These are phyloP conservation scores for Colletotrichum tanaceti DNA, from an alignment of 2,329 filamentous ascomycete species.

Conservation along the genomic window DNA sequence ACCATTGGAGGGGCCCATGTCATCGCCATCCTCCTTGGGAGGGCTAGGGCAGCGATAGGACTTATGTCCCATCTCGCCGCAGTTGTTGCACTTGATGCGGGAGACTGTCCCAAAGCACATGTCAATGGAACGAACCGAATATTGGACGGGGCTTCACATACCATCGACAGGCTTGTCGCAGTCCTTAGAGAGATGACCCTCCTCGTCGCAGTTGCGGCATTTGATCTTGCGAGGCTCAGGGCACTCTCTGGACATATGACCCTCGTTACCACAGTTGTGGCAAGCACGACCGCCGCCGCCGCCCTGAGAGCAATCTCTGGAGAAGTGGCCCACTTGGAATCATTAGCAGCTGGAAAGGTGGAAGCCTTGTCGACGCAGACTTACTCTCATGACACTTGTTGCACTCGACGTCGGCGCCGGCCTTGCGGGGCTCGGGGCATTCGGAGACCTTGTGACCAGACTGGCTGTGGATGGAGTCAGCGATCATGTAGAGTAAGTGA, in stretches of 20 bases:
- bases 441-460: slow-evolving; percentile 63
- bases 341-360: neutral
- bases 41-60: slow-evolving; percentile 54
- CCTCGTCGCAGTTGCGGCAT: slow-evolving; percentile 71
- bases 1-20: slow-evolving; percentile 28
- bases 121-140: slow-evolving; percentile 42
- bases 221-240: slow-evolving; percentile 60
- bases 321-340: slow-evolving; percentile 67
- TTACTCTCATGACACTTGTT: slow-evolving; percentile 72
- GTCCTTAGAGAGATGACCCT: slow-evolving; percentile 71
- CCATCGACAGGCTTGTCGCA: slow-evolving; percentile 70
- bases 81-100: slow-evolving; percentile 70
- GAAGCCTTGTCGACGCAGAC: slow-evolving; percentile 42
- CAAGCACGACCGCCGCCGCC: slow-evolving; percentile 66
- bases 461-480: slow-evolving; percentile 51
- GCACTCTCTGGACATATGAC: slow-evolving; percentile 67
- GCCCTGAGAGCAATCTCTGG: slow-evolving; percentile 74
- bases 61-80: slow-evolving; percentile 60
- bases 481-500: neutral
- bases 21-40: slow-evolving; percentile 45
- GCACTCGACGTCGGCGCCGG: slow-evolving; percentile 70
- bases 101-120: slow-evolving; percentile 50
- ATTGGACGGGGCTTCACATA: slow-evolving; percentile 45
- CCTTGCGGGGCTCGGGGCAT: slow-evolving; percentile 70
- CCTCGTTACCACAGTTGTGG: slow-evolving; percentile 73